Conservation (phyloP, 2,329 filamentous ascomycete species). For the Fusarium avenaceum region DNA sequence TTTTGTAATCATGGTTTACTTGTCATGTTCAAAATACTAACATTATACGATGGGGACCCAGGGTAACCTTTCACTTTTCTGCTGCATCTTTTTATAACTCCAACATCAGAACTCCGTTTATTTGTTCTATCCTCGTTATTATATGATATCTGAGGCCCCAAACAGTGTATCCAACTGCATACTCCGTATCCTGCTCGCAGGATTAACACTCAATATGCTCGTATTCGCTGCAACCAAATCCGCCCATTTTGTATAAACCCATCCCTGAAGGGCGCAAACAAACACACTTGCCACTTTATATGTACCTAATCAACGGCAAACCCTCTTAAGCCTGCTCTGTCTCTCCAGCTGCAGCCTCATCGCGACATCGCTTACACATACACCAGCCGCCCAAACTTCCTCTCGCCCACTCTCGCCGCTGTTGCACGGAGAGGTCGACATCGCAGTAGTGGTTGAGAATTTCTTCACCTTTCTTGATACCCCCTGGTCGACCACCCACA, state of each 20-base stretch:
- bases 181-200: not conserved
- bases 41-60: too few relatives aligned
- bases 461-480: slow-evolving; percentile 84
- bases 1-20: not conserved
- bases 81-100: not conserved
- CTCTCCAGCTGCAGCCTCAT: slow-evolving; percentile 67
- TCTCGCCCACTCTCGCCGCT: slow-evolving; percentile 88
- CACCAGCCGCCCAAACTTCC: slow-evolving; percentile 92
- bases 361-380: slow-evolving; percentile 84
- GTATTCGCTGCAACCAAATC: slow-evolving; percentile 9
- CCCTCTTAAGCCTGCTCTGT: slow-evolving; percentile 27
- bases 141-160: slow-evolving; percentile 11
- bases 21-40: too few relatives aligned
- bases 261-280: slow-evolving; percentile 21
- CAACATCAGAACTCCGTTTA: not conserved
- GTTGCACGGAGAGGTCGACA: slow-evolving; percentile 79
- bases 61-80: too few relatives aligned
- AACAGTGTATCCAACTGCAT: not conserved
- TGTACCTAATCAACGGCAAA: slow-evolving; percentile 2
- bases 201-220: slow-evolving; percentile 8
- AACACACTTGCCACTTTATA: slow-evolving; percentile 16
- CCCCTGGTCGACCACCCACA: slow-evolving; percentile 64
- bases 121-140: slow-evolving; percentile 10
- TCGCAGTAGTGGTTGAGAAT: slow-evolving; percentile 97
- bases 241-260: slow-evolving; percentile 34